Conservation (phyloP, 2,329 filamentous ascomycete species). For the Sordariomycetes sp. region DNA sequence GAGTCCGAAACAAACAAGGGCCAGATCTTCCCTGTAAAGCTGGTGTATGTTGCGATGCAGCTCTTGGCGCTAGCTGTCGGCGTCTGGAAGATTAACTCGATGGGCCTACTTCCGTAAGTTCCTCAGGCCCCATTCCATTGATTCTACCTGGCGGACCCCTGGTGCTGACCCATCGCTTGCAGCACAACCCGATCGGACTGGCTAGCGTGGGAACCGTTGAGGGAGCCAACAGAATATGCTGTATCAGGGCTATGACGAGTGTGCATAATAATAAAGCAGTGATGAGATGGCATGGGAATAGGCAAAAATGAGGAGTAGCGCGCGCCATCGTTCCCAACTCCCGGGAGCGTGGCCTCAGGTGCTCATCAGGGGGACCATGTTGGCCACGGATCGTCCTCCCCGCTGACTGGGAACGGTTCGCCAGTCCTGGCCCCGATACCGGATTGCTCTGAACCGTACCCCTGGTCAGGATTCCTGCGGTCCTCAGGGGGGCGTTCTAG, state of each 20-base stretch:
- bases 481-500: too few species aligned
- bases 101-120: slow-evolving; percentile 85
- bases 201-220: slow-evolving; percentile 85
- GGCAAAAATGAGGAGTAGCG: neutral
- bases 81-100: slow-evolving; percentile 92
- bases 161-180: slow-evolving; percentile 4
- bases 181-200: slow-evolving; percentile 95
- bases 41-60: slow-evolving; percentile 82
- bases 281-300: neutral
- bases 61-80: slow-evolving; percentile 73
- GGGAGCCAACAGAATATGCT: slow-evolving; percentile 56
- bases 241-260: slow-evolving; percentile 45
- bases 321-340: neutral
- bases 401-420: too few species aligned
- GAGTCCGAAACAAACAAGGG: slow-evolving; percentile 68
- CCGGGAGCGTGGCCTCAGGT: neutral
- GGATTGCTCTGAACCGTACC: too few species aligned
- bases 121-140: neutral
- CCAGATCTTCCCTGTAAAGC: slow-evolving; percentile 73
- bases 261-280: neutral
- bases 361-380: neutral
- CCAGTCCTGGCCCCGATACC: too few species aligned
- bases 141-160: neutral
- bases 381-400: neutral
- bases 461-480: too few species aligned